Conservation (phyloP, 139 green algal genomes). For the Diplosphaera chodatii region DNA sequence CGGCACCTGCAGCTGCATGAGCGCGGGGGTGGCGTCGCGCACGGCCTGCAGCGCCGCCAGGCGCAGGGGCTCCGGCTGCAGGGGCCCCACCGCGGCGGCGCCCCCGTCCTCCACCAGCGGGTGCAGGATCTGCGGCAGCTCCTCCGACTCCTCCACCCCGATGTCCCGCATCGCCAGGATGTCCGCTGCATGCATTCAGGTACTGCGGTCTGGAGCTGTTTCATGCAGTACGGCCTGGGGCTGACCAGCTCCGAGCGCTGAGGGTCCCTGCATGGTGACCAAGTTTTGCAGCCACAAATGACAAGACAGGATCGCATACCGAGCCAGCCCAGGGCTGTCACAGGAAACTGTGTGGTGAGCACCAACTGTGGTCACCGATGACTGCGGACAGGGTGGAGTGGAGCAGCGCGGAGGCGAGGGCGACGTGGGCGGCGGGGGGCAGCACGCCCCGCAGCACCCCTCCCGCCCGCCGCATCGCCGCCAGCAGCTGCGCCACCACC, state of each 20-base stretch:
- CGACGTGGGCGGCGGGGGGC: no score
- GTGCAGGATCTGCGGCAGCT: not conserved
- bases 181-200: not conserved
- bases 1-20: not conserved
- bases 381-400: no score
- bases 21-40: not conserved
- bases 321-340: no score
- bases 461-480: not conserved
- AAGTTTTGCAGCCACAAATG: no score
- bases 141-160: not conserved
- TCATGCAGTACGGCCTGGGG: no score
- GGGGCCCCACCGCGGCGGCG: no score
- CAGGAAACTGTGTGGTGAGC: no score
- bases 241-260: no score
- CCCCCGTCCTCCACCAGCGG: not conserved
- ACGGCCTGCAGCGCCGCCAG: not conserved
- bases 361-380: no score
- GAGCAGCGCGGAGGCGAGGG: not conserved
- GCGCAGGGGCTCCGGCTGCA: not conserved
- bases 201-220: no score
- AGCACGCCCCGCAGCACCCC: not conserved
- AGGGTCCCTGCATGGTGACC: no score
- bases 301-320: no score
- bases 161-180: conserved; percentile 1
- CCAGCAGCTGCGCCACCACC: not conserved